These are phyloP conservation scores for Aspergillus pseudoterreus DNA, from an alignment of 2,329 filamentous ascomycete genomes.

Conservation along the genomic window DNA sequence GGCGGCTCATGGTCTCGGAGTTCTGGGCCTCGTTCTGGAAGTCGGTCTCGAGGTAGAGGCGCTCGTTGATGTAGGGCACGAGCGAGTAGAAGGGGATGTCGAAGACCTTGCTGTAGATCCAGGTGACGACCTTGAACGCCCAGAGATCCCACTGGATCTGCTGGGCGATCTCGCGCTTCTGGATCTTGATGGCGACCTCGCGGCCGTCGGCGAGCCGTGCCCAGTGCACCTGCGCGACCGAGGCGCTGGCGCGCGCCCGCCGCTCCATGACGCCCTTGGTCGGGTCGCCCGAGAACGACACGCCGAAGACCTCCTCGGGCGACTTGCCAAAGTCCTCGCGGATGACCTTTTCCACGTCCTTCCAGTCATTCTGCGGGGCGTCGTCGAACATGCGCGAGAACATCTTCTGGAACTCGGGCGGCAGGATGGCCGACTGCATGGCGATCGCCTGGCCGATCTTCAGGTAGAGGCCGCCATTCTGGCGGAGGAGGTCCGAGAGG, in stretches of 20 bases:
- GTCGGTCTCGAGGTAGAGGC: constrained; percentile 89
- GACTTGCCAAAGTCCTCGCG: constrained; percentile 80
- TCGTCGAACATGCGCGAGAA: constrained; percentile 97
- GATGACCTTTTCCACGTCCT: constrained; percentile 79
- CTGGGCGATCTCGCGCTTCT: constrained; percentile 88
- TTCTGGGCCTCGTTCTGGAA: constrained; percentile 91
- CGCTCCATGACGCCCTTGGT: constrained; percentile 65
- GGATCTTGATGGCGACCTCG: constrained; percentile 92
- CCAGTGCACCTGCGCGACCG: constrained; percentile 97
- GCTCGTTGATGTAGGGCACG: constrained; percentile 88
- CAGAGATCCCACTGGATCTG: constrained; percentile 94
- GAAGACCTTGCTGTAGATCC: constrained; percentile 81
- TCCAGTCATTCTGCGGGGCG: constrained; percentile 88
- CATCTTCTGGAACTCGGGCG: constrained; percentile 94
- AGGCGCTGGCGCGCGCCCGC: constrained; percentile 72
- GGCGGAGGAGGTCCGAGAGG: constrained; percentile 73
- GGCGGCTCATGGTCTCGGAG: constrained; percentile 73
- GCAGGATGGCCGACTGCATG: constrained; percentile 93
- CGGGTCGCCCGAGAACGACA: constrained; percentile 70
- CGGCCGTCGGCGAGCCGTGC: constrained; percentile 78
- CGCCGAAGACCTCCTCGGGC: constrained; percentile 86
- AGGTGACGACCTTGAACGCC: constrained; percentile 87
- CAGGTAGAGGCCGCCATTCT: constrained; percentile 89
- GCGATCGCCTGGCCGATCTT: constrained; percentile 98
- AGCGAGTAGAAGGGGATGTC: constrained; percentile 88